phyloP scores from a whole-genome alignment of 2,329 filamentous ascomycete genomes.

The Fragosphaeria purpurea region DNA sequence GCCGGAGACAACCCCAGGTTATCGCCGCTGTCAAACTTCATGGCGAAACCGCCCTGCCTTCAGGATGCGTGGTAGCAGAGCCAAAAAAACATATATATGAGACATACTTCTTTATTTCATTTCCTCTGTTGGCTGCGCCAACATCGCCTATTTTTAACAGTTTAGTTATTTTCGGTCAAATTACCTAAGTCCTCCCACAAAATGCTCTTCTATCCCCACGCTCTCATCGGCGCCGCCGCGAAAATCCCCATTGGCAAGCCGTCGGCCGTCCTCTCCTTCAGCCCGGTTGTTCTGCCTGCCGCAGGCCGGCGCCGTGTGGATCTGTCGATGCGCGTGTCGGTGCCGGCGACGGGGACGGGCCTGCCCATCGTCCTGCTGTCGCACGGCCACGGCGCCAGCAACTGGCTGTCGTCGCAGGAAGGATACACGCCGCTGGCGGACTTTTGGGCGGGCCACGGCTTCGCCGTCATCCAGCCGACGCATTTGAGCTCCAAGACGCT shows the following conservation, averaged over 20 bases:
- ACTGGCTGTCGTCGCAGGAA: slow-evolving; percentile 29
- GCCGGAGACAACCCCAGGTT: too few relatives aligned
- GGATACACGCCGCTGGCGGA: slow-evolving; percentile 31
- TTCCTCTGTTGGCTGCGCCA: too few relatives aligned
- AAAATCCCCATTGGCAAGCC: slow-evolving; percentile 23
- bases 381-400: slow-evolving; percentile 28
- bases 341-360: slow-evolving; percentile 16
- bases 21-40: too few relatives aligned
- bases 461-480: slow-evolving; percentile 33
- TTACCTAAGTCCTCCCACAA: neutral
- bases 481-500: slow-evolving; percentile 27
- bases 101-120: too few relatives aligned
- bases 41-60: too few relatives aligned
- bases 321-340: slow-evolving; percentile 26
- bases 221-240: slow-evolving; percentile 17
- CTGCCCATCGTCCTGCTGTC: slow-evolving; percentile 31
- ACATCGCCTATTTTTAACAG: too few relatives aligned
- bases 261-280: slow-evolving; percentile 22
- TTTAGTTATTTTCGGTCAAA: too few relatives aligned
- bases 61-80: too few relatives aligned
- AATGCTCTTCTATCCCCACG: slow-evolving; percentile 12
- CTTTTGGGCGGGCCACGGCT: slow-evolving; percentile 32
- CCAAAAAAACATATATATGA: too few relatives aligned
- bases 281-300: slow-evolving; percentile 20
- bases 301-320: slow-evolving; percentile 17